Conservation (phyloP, 2,329 filamentous ascomycete species). For the Aspergillus pseudoglaucus region DNA sequence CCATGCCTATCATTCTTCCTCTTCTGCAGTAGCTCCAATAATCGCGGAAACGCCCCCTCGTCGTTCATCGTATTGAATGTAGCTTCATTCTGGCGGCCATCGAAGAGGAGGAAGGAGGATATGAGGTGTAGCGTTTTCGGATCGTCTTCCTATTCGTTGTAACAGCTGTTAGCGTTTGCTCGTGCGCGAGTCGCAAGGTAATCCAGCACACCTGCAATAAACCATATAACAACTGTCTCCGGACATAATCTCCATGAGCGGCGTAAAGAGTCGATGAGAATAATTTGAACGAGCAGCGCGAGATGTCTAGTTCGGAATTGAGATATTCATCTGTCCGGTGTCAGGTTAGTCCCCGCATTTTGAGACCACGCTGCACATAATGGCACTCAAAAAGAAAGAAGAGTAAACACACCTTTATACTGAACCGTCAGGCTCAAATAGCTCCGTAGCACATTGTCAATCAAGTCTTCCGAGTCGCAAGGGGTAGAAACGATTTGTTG, state of each 20-base stretch:
- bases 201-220: slow-evolving; percentile 57
- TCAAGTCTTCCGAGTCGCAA: slow-evolving; percentile 56
- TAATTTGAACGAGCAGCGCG: slow-evolving; percentile 71
- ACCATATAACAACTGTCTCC: slow-evolving; percentile 86
- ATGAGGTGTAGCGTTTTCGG: slow-evolving; percentile 72
- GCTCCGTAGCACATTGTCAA: slow-evolving; percentile 78
- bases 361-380: slow-evolving; percentile 1
- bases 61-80: slow-evolving; percentile 82
- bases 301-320: slow-evolving; percentile 70
- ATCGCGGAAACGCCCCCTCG: slow-evolving; percentile 73
- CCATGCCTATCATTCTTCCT: slow-evolving; percentile 43
- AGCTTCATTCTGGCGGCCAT: slow-evolving; percentile 70
- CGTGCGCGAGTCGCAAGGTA: background rate
- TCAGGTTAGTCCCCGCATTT: slow-evolving; percentile 12
- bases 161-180: background rate
- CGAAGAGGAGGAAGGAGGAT: slow-evolving; percentile 75
- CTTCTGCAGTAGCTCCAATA: slow-evolving; percentile 72
- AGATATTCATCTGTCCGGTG: slow-evolving; percentile 57
- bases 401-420: slow-evolving; percentile 52
- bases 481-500: slow-evolving; percentile 57
- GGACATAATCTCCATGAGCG: slow-evolving; percentile 74
- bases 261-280: slow-evolving; percentile 69
- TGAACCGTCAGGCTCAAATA: slow-evolving; percentile 74
- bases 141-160: slow-evolving; percentile 67
- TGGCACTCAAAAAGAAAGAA: background rate